Evolutionary conservation across 1,284 basidiomycete genomes (phyloP), one percentile per base, ranked within the genome.

Genomic region (Trametes versicolor): DNA sequence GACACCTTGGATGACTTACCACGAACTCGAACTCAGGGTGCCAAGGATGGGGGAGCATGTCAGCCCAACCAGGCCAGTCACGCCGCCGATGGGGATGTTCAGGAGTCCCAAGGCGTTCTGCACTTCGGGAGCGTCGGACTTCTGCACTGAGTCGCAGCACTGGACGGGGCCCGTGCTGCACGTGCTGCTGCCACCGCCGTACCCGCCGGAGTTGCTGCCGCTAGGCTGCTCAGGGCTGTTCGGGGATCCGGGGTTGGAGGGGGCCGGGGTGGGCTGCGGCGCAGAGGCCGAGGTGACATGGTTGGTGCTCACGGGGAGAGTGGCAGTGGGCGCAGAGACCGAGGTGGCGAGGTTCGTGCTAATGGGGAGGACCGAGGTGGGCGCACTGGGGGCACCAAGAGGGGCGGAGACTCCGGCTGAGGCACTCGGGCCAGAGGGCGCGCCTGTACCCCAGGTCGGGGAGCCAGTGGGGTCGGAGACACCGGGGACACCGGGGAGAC

Each of bases 151-250:
- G 58, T 74, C 67, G 68, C 74, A 75, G 67, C 74, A 76, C 62
- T 76, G 74, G 12, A 73, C 41, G 15, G 66, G 39, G 37, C 73
- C 74, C 12, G 73, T 74, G 69, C 67, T 73, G 68, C 74, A 76
- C 53, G 27, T 70, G 15, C 29, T 32, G 54, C 41, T 49, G 17
- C 27, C 45, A 15, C n/a, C 13, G 53, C 34, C 53, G 32, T 19
- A n/a, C 19, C 27, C 51, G 45, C 55, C 47, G n/a, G 21, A 32
- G 56, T 41, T 21, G 36, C 34, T 23, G 39, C 57, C 13, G 58
- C 21, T 47, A 6, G 51, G 32, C 17, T 48, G 48, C 23, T 5
- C 15, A 41, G 54, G 61, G 36, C 43, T 19, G 58, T 52, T 39
- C 4, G 58, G 58, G 15, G 50, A 23, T 37, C 49, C 48, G 27